Evolutionary conservation across 331 rosid species (phyloP).

Genomic region (Cydonia oblonga): DNA sequence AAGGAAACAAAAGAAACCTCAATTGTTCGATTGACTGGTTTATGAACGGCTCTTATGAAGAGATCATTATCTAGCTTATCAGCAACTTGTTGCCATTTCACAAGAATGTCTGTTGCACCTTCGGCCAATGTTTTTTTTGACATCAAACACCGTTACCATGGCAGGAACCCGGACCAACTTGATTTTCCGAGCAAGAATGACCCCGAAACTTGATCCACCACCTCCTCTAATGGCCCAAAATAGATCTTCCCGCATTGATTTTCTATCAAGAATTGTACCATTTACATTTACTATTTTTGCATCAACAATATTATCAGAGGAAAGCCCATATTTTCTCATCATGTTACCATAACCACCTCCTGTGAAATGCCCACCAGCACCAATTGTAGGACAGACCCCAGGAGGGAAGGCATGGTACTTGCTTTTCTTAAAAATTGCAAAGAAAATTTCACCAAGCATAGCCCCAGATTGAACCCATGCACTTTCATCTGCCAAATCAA

Average conservation of each 20-base stretch:
- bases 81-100: slow-evolving; percentile 19
- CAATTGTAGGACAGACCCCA: slow-evolving; percentile 43
- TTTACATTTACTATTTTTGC: slow-evolving; percentile 8
- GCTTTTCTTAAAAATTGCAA: slow-evolving; percentile 26
- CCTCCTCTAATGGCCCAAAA: slow-evolving; percentile 37
- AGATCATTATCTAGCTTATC: not conserved
- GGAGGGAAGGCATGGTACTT: slow-evolving; percentile 41
- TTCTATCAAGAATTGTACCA: slow-evolving; percentile 10
- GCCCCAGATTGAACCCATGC: slow-evolving; percentile 42
- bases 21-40: not conserved
- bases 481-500: not conserved
- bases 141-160: slow-evolving; percentile 4
- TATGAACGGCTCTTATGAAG: not conserved
- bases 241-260: slow-evolving; percentile 21
- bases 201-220: slow-evolving; percentile 22
- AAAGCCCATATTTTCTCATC: slow-evolving; percentile 18
- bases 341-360: slow-evolving; percentile 22
- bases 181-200: slow-evolving; percentile 14
- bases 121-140: slow-evolving; percentile 6
- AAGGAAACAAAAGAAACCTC: not conserved
- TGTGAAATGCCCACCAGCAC: slow-evolving; percentile 26
- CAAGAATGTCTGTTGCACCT: not conserved
- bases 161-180: slow-evolving; percentile 8
- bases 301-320: slow-evolving; percentile 15
- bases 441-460: slow-evolving; percentile 40